Evolutionary conservation across 2,329 filamentous ascomycete species (phyloP).

Genomic region (Penicillium sp.): DNA sequence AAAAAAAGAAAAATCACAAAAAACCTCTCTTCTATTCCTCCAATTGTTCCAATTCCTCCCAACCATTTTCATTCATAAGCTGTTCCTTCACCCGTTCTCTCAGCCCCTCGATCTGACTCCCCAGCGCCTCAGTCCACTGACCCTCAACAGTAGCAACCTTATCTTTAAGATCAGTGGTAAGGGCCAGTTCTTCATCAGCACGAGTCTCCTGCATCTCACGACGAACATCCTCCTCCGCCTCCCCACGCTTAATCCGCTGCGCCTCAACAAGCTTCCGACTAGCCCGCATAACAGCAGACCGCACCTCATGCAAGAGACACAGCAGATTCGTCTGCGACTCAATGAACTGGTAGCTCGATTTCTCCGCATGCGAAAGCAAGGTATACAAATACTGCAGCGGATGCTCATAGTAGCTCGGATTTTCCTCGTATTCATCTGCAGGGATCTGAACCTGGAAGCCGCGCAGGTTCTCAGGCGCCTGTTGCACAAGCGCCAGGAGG

Average conservation of each 20-base stretch:
- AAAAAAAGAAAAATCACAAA: constrained; percentile 9
- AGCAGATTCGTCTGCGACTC: constrained; percentile 89
- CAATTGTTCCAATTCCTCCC: constrained; percentile 72
- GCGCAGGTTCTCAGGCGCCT: constrained; percentile 61
- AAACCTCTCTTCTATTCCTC: constrained; percentile 39
- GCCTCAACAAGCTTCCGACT: constrained; percentile 67
- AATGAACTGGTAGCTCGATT: constrained; percentile 94
- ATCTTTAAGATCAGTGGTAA: constrained; percentile 88
- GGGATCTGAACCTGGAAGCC: constrained; percentile 77
- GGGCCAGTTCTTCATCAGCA: constrained; percentile 63
- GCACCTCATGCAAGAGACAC: constrained; percentile 87
- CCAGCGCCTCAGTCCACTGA: constrained; percentile 87
- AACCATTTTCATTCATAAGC: constrained; percentile 75
- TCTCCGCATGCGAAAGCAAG: constrained; percentile 81
- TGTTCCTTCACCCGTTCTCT: constrained; percentile 73
- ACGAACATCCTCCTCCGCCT: constrained; percentile 44
- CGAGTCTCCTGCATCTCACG: constrained; percentile 58
- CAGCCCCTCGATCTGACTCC: constrained; percentile 69
- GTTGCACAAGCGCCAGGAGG: constrained; percentile 73
- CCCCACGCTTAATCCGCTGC: constrained; percentile 54
- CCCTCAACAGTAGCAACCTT: constrained; percentile 88
- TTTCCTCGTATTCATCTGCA: constrained; percentile 74
- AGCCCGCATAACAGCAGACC: constrained; percentile 71
- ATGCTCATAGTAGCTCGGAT: constrained; percentile 73
- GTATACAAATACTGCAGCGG: constrained; percentile 90